Conservation (phyloP, 1,139 yeast species). For the Scheffersomyces titani region DNA sequence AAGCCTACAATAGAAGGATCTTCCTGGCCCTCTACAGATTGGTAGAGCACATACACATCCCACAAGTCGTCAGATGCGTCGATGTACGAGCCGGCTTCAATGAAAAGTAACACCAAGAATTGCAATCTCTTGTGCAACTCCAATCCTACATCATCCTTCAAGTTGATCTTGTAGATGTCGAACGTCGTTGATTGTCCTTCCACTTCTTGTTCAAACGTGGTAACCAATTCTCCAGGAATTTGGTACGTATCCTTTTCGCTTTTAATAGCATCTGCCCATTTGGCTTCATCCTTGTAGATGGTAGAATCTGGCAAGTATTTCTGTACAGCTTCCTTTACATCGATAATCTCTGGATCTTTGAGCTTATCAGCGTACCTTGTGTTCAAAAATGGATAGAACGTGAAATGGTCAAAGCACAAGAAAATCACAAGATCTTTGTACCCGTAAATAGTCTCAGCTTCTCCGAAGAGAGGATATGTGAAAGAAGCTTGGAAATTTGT, state of each 20-base stretch:
- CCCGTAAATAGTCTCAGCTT: constrained; percentile 86
- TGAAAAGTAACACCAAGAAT: constrained; percentile 76
- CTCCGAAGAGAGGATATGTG: constrained; percentile 94
- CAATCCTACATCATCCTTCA: constrained; percentile 40
- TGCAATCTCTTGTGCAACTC: constrained; percentile 73
- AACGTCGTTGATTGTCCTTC: constrained; percentile 15
- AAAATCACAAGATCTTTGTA: constrained; percentile 62
- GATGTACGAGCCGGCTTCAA: constrained; percentile 92
- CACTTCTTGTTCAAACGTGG: constrained; percentile 29
- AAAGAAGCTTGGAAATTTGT: constrained; percentile 66
- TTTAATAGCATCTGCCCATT: constrained; percentile 62
- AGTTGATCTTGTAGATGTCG: constrained; percentile 38
- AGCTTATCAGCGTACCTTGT: constrained; percentile 58
- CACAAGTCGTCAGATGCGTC: constrained; percentile 75
- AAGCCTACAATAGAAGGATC: constrained; percentile 67
- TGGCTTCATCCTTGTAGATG: constrained; percentile 59
- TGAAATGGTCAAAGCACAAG: constrained; percentile 48
- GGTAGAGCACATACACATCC: constrained; percentile 61
- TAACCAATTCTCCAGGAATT: constrained; percentile 53
- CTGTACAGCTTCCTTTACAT: constrained; percentile 52
- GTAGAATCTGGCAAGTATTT: constrained; percentile 64
- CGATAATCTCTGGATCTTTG: constrained; percentile 49
- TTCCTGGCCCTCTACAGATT: constrained; percentile 25
- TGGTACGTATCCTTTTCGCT: constrained; percentile 45
- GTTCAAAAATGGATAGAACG: constrained; percentile 51